Base-by-base conservation (phyloP, 148 eudicot species). In the Silene conica region DNA sequence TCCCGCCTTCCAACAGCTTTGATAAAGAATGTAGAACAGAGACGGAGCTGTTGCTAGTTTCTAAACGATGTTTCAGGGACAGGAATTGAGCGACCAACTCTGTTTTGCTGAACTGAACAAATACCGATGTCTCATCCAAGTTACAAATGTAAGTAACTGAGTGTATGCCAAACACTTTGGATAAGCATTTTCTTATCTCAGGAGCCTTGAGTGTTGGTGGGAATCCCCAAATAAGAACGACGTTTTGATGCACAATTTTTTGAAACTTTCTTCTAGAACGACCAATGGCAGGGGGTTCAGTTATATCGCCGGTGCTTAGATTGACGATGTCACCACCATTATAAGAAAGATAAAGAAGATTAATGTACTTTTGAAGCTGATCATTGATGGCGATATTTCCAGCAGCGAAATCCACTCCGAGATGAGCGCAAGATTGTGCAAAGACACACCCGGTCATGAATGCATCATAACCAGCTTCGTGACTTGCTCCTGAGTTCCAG, bases 381-480 rank as follows among this genome's bases (percentile, higher is more conserved):
- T 89, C 89, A 67, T 82, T 82, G 63, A 73, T 46, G 41, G 80
- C 76, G 19, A 87, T 72, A 75, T 72, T 73, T 23, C 74, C 65
- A 6, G 79, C 19, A 64, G 88, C 71, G 56, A 78, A 67, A 48
- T 75, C 69, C 23, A 89, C 76, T 69, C 86, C 94, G 22, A 92
- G 83, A 83, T 84, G 86, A 75, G 73, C 71, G 84, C 93, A 92
- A 67, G 89, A 83, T 78, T 92, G 97, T 45, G 96, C 89, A 80
- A 95, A 92, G 75, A 95, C 74, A 66, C 97, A 92, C 19, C 99
- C 99, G 0, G 99, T 95, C 99, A 95, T 95, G 80, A 95, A 92
- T 50, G 99, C 99, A 83, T 95, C 99, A 73, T 95, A 95, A 23
- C 97, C 99, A 72, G 99, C 97, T 87, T 95, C 97, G 68, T 95